A percentile compares a stretch with the other conserved stretches of the same genome.
Evolutionary conservation across 345 rosid species (phyloP).

Genomic region (Carallia brachiata): DNA sequence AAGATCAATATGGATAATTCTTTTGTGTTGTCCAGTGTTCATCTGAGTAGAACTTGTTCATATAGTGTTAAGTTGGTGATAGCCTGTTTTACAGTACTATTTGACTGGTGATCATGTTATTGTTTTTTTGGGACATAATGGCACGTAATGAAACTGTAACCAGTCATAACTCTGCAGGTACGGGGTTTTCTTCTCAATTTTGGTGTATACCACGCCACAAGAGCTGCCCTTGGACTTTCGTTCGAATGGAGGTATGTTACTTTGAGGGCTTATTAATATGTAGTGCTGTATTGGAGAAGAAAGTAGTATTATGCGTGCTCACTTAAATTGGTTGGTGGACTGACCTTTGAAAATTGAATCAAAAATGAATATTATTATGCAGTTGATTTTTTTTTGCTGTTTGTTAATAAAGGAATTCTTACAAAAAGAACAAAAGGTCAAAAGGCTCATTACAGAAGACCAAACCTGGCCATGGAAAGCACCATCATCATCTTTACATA

Average conservation of each 20-base stretch:
- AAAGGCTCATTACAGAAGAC: too few relatives aligned
- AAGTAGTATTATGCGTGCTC: too few relatives aligned
- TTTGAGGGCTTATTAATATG: conserved; percentile 1
- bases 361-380: too few relatives aligned
- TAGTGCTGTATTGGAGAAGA: neutral
- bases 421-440: too few relatives aligned
- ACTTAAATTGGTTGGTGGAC: too few relatives aligned
- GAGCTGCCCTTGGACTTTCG: conserved; percentile 89
- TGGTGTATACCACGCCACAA: conserved; percentile 88
- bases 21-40: neutral
- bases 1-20: neutral
- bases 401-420: too few relatives aligned
- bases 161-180: conserved; percentile 47
- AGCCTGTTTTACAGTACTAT: neutral
- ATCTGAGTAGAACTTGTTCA: too few relatives aligned
- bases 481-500: too few relatives aligned
- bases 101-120: neutral
- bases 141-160: conserved; percentile 5
- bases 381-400: too few relatives aligned
- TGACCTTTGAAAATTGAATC: too few relatives aligned
- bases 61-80: neutral
- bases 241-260: conserved; percentile 81
- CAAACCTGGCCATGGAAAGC: too few relatives aligned
- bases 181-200: conserved; percentile 94
- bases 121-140: neutral